These are phyloP conservation scores for Myxozyma udenii DNA, from an alignment of 805 yeast species.

Conservation along the genomic window DNA sequence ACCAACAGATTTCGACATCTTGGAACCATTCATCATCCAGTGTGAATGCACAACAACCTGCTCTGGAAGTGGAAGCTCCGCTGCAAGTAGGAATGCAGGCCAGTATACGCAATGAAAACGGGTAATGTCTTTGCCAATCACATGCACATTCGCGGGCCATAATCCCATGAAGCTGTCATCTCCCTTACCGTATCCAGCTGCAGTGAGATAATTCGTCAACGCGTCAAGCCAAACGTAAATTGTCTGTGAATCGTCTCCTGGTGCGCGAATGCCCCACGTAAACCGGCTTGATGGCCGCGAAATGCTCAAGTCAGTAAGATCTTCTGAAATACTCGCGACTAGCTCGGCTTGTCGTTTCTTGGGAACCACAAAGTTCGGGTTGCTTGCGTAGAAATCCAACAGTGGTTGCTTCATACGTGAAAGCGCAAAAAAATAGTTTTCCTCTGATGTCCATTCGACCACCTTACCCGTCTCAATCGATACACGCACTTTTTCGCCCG, in stretches of 20 bases:
- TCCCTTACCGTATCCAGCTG: conserved; percentile 55
- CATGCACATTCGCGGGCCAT: conserved; percentile 70
- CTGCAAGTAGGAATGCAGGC: conserved; percentile 90
- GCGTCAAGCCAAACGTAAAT: conserved; percentile 99
- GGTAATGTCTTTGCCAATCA: conserved; percentile 88
- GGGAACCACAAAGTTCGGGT: conserved; percentile 69
- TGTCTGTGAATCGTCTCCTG: conserved; percentile 69
- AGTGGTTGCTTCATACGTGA: conserved; percentile 57
- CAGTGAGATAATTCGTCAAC: conserved; percentile 74
- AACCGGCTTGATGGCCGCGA: conserved; percentile 78
- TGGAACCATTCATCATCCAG: conserved; percentile 84
- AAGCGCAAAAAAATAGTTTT: conserved; percentile 80
- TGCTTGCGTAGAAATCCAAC: conserved; percentile 47
- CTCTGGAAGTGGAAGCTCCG: conserved; percentile 64
- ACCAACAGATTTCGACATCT: conserved; percentile 91
- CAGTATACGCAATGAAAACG: conserved; percentile 89
- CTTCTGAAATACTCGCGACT: conserved; percentile 51
- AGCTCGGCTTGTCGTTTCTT: conserved; percentile 52
- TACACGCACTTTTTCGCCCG: conserved; percentile 33
- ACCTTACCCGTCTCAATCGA: conserved; percentile 69
- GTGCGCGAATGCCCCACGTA: conserved; percentile 88
- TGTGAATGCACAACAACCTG: conserved; percentile 87
- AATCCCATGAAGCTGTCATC: conserved; percentile 20
- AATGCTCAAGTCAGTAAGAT: conserved; percentile 69
- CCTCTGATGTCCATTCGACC: conserved; percentile 73